Base-by-base conservation (phyloP, 169 alveolate species). In the Plasmodium knowlesi region DNA sequence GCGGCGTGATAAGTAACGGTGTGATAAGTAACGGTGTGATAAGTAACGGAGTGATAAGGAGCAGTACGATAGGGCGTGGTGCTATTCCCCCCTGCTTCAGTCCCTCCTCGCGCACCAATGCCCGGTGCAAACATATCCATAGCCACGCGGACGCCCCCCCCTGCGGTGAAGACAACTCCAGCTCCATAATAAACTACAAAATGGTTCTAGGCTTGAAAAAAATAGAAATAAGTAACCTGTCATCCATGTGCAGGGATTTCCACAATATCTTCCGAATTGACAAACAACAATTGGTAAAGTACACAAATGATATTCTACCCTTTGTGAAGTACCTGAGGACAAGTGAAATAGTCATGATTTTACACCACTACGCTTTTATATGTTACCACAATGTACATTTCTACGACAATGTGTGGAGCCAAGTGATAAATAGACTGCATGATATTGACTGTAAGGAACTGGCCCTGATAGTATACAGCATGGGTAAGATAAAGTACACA, bases 381-480 rank as follows among this genome's bases (percentile, higher is more conserved):
- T 81, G 83, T 71, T 91, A 91, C 83, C 72, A 67, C 5, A 91
- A 91, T 71, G 9, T 50, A 1, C 30, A 82, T 6, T 91, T 91
- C 83, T 91, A 91, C 83, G 74, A 91, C 76, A 82, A 6, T 28
- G 16, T 91, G 57, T 91, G 95, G 95, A 71, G 53, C 19, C 83
- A 72, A 71, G 74, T 54, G 22, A 81, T 81, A 41, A 19, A 82
- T 53, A 81, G 28, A 22, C 83, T 91, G 22, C 37, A 91, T 54
- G 95, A 91, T 76, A 91, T 91, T 3, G 95, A 91, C 61, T 91
- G 95, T 82, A 91, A 91, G 83, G 95, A 91, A 39, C 34, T 91
- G 57, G 95, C 95, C 19, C 78, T 91, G 2, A 70, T 91, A 32
- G 70, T 91, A 46, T 91, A 91, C 74, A 91, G 95, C 76, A 91